Evolutionary conservation across 805 yeast genomes (phyloP).

Genomic region (Barnettozyma salicaria): DNA sequence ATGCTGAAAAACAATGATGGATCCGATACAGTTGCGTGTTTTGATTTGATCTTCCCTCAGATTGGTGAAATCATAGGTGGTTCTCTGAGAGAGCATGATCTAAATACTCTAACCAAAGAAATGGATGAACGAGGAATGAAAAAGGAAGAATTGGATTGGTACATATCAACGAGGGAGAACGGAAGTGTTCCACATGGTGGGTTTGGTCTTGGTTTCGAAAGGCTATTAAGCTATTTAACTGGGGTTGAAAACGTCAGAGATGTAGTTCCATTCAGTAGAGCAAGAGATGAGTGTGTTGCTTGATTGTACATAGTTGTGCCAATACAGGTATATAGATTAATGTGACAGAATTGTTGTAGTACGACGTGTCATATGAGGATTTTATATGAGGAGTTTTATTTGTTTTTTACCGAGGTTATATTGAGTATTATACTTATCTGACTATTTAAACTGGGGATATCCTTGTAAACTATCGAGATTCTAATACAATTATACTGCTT

Average conservation of each 20-base stretch:
- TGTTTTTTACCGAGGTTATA: too few relatives aligned
- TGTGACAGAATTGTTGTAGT: too few relatives aligned
- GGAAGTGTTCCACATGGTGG: conserved; percentile 96
- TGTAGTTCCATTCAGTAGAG: conserved; percentile 80
- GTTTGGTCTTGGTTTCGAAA: conserved; percentile 90
- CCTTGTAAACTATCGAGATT: too few relatives aligned
- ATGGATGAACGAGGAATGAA: conserved; percentile 55
- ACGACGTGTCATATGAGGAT: too few relatives aligned
- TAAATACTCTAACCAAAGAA: conserved; percentile 39
- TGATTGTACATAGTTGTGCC: neutral
- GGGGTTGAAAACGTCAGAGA: conserved; percentile 80
- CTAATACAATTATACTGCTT: neutral
- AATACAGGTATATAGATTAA: neutral
- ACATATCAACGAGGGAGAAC: conserved; percentile 59
- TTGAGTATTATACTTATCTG: too few relatives aligned
- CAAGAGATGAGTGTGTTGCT: conserved; percentile 44
- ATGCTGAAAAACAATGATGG: conserved; percentile 56
- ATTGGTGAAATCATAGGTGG: conserved; percentile 96
- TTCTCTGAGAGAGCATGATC: conserved; percentile 75
- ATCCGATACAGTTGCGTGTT: conserved; percentile 81
- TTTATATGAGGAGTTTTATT: too few relatives aligned
- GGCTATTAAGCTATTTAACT: conserved; percentile 67
- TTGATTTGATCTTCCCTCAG: conserved; percentile 82
- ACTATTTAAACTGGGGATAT: too few relatives aligned
- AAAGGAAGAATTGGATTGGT: conserved; percentile 62